These are phyloP conservation scores for Scheffersomyces cryptocercus DNA, from an alignment of 1,139 yeast genomes.

Conservation along the genomic window DNA sequence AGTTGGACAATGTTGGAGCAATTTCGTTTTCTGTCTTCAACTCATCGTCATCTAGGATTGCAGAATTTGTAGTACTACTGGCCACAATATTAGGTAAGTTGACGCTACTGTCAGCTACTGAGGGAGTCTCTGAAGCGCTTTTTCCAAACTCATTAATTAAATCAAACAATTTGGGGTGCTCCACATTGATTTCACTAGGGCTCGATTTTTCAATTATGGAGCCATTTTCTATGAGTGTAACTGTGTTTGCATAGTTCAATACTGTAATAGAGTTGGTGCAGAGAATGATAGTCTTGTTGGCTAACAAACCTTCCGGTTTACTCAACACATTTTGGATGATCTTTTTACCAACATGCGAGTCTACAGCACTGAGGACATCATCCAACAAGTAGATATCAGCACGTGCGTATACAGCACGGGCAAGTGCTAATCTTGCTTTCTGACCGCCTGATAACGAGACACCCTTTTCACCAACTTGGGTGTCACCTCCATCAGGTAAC, in stretches of 20 bases:
- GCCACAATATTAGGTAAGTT: neutral
- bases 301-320: conserved; percentile 25
- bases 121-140: neutral
- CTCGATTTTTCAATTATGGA: conserved; percentile 26
- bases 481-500: conserved; percentile 84
- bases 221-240: conserved; percentile 28
- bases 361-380: conserved; percentile 91
- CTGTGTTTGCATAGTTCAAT: conserved; percentile 30
- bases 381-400: conserved; percentile 90
- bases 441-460: conserved; percentile 98
- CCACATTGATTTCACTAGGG: conserved; percentile 10
- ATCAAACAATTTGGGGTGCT: conserved; percentile 26
- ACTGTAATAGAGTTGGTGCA: conserved; percentile 42
- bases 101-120: neutral
- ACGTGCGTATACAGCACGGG: conserved; percentile 93
- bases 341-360: conserved; percentile 83
- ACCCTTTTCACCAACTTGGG: conserved; percentile 96
- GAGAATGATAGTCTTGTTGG: conserved; percentile 33
- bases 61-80: no score
- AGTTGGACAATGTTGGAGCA: neutral
- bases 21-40: neutral
- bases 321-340: conserved; percentile 34
- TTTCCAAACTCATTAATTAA: conserved; percentile 27
- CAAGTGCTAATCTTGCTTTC: conserved; percentile 88
- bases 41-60: neutral